Evolutionary conservation across 192 early-diverging fungal species (phyloP).

Genomic region (Backusella australiensis): DNA sequence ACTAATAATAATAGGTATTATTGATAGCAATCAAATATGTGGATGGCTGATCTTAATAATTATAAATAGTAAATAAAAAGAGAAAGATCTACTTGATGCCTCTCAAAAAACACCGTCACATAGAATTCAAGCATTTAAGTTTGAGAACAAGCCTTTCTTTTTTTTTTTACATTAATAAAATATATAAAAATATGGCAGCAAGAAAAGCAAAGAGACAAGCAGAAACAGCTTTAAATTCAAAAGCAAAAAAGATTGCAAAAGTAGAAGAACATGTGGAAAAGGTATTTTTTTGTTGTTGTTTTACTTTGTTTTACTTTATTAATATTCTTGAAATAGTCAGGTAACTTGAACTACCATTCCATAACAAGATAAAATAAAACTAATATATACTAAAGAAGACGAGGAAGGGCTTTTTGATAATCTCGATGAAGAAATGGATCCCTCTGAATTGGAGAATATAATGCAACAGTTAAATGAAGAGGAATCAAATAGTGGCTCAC

Average conservation of each 20-base stretch:
- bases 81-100: too few relatives aligned
- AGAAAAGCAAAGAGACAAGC: not conserved
- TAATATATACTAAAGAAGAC: not conserved
- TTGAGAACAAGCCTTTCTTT: not conserved
- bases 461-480: conserved; percentile 9
- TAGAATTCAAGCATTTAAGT: too few relatives aligned
- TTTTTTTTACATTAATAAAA: not conserved
- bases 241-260: not conserved
- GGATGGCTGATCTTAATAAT: too few relatives aligned
- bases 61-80: too few relatives aligned
- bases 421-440: conserved; percentile 27
- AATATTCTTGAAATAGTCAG: not conserved
- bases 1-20: too few relatives aligned
- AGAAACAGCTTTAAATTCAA: not conserved
- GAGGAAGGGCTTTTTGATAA: conserved; percentile 27
- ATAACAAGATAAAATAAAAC: not conserved
- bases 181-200: not conserved
- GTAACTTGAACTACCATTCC: not conserved
- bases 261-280: not conserved
- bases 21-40: too few relatives aligned
- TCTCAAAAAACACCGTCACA: too few relatives aligned
- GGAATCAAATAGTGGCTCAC: not conserved
- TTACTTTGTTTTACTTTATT: not conserved
- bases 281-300: not conserved
- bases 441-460: conserved; percentile 13